Percentiles rank a stretch among this genome's conserved stretches.
phyloP scores from a whole-genome alignment of 345 rosid species.

The Raphanus raphanistrum region DNA sequence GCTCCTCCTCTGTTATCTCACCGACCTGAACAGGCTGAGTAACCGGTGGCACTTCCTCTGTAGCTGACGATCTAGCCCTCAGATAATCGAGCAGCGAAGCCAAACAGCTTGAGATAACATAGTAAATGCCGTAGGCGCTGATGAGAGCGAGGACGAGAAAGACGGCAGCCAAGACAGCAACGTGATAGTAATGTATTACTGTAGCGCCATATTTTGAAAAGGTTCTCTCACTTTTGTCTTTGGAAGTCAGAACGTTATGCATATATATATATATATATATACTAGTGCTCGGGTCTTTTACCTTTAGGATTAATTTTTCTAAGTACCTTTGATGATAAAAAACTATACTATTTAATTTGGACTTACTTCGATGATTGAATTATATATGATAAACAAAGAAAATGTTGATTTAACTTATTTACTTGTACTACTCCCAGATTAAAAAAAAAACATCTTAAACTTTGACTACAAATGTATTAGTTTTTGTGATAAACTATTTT shows the following conservation, averaged over 20 bases:
- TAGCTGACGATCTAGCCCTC: constrained; percentile 44
- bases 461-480: no score
- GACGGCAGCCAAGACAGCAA: constrained; percentile 72
- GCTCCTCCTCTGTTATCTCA: constrained; percentile 80
- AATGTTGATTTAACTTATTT: no score
- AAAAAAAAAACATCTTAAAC: no score
- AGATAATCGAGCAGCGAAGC: constrained; percentile 53
- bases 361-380: no score
- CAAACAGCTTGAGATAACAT: constrained; percentile 63
- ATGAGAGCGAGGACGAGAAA: constrained; percentile 67
- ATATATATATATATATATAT: no score
- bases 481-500: no score
- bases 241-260: background rate
- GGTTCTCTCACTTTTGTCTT: constrained; percentile 5
- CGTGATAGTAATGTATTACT: constrained; percentile 80
- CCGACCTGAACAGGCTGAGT: constrained; percentile 93
- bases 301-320: no score
- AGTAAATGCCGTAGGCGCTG: constrained; percentile 58
- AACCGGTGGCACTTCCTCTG: constrained; percentile 68
- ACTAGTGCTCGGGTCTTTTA: no score
- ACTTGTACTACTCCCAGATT: no score
- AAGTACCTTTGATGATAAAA: no score
- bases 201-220: constrained; percentile 62
- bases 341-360: no score
- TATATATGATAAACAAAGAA: no score